Base-by-base conservation (phyloP, 306 rosid genomes). In the Vicia faba region DNA sequence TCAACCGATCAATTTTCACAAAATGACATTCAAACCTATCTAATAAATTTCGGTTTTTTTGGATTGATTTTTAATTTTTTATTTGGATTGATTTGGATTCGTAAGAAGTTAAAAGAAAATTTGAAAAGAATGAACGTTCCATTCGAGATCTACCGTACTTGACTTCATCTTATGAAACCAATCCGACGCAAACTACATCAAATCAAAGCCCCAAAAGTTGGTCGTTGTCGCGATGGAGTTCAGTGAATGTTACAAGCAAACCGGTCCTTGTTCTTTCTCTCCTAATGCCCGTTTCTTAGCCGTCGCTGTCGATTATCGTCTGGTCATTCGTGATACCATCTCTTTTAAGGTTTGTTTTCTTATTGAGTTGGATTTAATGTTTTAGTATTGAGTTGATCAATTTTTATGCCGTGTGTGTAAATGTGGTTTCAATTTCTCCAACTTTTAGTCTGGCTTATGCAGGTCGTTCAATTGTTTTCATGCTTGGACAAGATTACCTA, bases 401-500 rank as follows among this genome's bases (percentile, higher is more conserved):
- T 8, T 50, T 50, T 50, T 10, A 1, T 6, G 15, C 4, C 13
- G 5, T 40, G 4, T 8, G 13, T 51, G 36, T 19, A 35, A 62
- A n/a, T 63, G 72, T 7, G 62, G 23, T 31, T 28, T 28, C 31
- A 28, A 28, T 28, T 28, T 28, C 4, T 28, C 31, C 31, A 4
- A 25, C 26, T 56, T 33, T 53, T 77, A n/a, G n/a, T 53, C 53
- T 58, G 66, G 74, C 55, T 43, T 63, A 68, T 81, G 83, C 87
- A 93, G 98, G 98, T 93, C 78, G 97, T 89, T 83, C 98, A 89
- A 84, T 82, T 93, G 85, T 93, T 88, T 80, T 89, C 98, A 48
- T 93, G 98, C 88, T 75, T 93, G 87, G 98, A 93, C 89, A 93
- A 82, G 87, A 93, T 93, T 80, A 90, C 95, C 86, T 93, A 89